Evolutionary conservation across 108 stramenopile species (phyloP).

Genomic region (Chaetoceros tenuissimus): DNA sequence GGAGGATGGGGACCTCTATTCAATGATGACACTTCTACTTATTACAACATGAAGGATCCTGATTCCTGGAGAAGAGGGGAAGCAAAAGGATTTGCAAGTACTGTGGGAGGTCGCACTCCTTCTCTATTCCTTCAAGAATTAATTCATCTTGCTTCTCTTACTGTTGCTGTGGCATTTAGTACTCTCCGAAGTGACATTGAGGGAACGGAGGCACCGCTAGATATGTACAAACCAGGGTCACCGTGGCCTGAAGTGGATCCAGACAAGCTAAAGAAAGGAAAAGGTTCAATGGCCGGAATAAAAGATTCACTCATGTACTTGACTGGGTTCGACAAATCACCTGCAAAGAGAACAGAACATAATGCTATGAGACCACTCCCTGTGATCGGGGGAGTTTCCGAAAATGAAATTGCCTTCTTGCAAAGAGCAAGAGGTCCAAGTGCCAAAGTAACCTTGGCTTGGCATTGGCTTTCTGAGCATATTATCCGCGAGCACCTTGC

Average conservation of each 20-base stretch:
- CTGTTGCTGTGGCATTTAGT: constrained; percentile 53
- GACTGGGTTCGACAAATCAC: constrained; percentile 43
- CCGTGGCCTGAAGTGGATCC: constrained; percentile 65
- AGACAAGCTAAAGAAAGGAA: constrained; percentile 23
- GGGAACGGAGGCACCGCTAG: constrained; percentile 48
- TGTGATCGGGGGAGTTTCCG: constrained; percentile 69
- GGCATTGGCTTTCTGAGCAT: constrained; percentile 63
- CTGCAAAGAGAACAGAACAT: constrained; percentile 34
- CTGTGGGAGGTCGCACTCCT: constrained; percentile 50
- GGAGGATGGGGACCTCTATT: constrained; percentile 51
- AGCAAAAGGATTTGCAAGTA: constrained; percentile 45
- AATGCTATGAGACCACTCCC: constrained; percentile 55
- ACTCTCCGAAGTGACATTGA: constrained; percentile 72
- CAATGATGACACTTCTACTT: constrained; percentile 7
- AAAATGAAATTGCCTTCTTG: constrained; percentile 54
- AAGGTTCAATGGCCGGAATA: background rate
- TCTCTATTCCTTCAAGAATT: constrained; percentile 66
- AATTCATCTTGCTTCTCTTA: constrained; percentile 54
- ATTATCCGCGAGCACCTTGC: constrained; percentile 64
- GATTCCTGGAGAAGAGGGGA: background rate
- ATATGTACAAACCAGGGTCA: constrained; percentile 33
- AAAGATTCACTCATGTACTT: constrained; percentile 11
- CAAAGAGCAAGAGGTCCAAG: constrained; percentile 57
- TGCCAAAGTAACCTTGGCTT: constrained; percentile 65
- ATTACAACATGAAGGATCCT: background rate